Percentiles rank a stretch among this genome's conserved stretches.
These are phyloP conservation scores for Meyerozyma elateridarum DNA, from an alignment of 1,139 yeast genomes.

Conservation along the genomic window DNA sequence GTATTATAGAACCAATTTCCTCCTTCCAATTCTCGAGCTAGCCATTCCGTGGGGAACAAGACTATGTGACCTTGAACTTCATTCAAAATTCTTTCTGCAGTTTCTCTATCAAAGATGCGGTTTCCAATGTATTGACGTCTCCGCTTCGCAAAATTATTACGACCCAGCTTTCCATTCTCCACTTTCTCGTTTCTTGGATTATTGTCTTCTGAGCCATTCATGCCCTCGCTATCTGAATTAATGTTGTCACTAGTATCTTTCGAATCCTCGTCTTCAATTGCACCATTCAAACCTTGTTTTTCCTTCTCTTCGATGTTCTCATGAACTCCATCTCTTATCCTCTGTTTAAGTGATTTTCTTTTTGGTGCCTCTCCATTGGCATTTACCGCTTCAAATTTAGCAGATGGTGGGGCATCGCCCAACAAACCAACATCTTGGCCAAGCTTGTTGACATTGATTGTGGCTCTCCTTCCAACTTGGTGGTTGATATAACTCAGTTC, in stretches of 20 bases:
- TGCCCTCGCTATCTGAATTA: no score
- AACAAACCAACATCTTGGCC: constrained; percentile 33
- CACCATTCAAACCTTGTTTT: constrained; percentile 5
- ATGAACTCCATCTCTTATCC: constrained; percentile 8
- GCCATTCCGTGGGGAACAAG: constrained; percentile 88
- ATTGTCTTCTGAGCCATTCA: no score
- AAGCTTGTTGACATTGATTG: constrained; percentile 22
- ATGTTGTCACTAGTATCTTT: neutral
- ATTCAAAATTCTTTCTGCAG: constrained; percentile 69
- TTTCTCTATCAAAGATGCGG: constrained; percentile 63
- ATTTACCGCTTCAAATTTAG: constrained; percentile 4
- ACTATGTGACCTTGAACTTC: constrained; percentile 90
- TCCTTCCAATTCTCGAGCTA: constrained; percentile 75
- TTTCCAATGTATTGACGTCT: constrained; percentile 43
- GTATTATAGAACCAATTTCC: constrained; percentile 95
- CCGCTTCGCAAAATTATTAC: constrained; percentile 35
- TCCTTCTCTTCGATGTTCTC: constrained; percentile 7
- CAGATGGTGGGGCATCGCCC: constrained; percentile 35
- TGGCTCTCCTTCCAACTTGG: constrained; percentile 17
- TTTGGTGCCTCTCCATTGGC: constrained; percentile 2
- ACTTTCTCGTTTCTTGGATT: neutral
- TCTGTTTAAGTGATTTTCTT: constrained; percentile 7
- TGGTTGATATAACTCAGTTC: constrained; percentile 10
- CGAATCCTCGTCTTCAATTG: neutral
- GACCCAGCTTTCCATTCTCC: constrained; percentile 12